Evolutionary conservation across 106 monocot species (phyloP).

Genomic region (Dendrobium chrysotoxum): DNA sequence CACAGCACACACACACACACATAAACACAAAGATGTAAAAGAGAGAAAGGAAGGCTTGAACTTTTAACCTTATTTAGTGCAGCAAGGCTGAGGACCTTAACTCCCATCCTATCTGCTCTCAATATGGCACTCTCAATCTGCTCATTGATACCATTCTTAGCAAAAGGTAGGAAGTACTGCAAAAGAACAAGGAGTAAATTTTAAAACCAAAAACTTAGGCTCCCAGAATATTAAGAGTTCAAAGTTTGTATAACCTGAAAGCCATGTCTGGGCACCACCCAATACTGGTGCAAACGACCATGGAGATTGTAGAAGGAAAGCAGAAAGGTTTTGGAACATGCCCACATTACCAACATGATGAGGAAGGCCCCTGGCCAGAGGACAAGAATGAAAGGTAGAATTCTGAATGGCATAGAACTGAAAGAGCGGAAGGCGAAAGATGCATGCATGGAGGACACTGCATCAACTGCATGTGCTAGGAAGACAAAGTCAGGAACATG

Average conservation of each 20-base stretch:
- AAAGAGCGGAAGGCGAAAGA: conserved; percentile 57
- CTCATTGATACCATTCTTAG: conserved; percentile 78
- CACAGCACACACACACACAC: too few relatives aligned
- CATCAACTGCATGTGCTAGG: conserved; percentile 76
- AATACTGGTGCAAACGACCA: conserved; percentile 51
- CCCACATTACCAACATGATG: conserved; percentile 79
- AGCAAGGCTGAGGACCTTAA: conserved; percentile 90
- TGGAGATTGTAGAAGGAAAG: conserved; percentile 72
- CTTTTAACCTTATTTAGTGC: conserved; percentile 76
- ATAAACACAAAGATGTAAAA: too few relatives aligned
- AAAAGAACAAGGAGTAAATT: not conserved
- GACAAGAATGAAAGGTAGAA: conserved; percentile 20
- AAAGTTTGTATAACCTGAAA: conserved; percentile 52
- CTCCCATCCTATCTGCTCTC: conserved; percentile 84
- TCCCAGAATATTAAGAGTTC: not conserved
- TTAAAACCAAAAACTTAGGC: not conserved
- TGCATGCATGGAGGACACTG: conserved; percentile 49
- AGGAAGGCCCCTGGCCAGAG: conserved; percentile 58
- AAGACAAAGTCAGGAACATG: conserved; percentile 77
- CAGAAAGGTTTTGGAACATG: conserved; percentile 74
- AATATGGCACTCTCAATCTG: conserved; percentile 86
- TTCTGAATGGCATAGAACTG: conserved; percentile 38
- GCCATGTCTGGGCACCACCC: conserved; percentile 78
- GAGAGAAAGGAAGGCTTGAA: not conserved
- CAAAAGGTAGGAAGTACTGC: conserved; percentile 91